Base-by-base conservation (phyloP, 352 stramenopile genomes). In the Globisporangium orthogonon region DNA sequence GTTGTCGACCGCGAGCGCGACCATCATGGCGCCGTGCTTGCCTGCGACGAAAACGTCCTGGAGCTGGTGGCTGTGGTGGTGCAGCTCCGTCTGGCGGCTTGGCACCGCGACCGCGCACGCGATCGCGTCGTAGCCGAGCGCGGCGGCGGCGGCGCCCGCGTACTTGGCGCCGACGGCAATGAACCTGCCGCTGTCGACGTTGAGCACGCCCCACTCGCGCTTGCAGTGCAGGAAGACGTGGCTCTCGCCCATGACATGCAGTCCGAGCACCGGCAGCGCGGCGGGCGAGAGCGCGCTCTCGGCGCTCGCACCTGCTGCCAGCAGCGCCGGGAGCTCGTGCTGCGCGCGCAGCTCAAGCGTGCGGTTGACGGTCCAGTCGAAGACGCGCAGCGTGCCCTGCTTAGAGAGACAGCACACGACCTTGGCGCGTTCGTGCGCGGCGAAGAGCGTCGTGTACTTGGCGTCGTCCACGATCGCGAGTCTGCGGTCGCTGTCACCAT, bases 321-420 rank as follows among this genome's bases (percentile, higher is more conserved):
- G 48, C 50, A 76, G 29, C 23, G 58, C 51, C 52, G 62, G 50
- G n/a, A 93, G 52, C 9, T 91, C 79, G 54, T 89, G 78, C 59
- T 84, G 70, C 9, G 65, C 65, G 7, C 83, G 79, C 9, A 77
- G 47, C 44, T 85, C 70, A 30, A 91, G 66, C 30, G 67, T 52
- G 18, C 69, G 58, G 50, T 76, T 82, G 30, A 71, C 68, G 1
- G 73, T 91, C 81, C 83, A 91, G 69, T 94, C 81, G 56, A 78
- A 89, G 33, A 91, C 72, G 46, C 78, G 77, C 13, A 94, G 57
- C n/a, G 54, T 67, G 43, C 81, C 72, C 50, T 71, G 74, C 70
- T 94, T 91, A 15, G 81, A 70, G 29, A 90, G 44, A 17, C 70
- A 67, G 54, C 62, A 71, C 4, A 91, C 50, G 14, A 78, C 73